Percentiles rank a stretch among this genome's conserved stretches.
These are phyloP conservation scores for Porcisia deanei DNA, from an alignment of 208 protist species.

Conservation along the genomic window DNA sequence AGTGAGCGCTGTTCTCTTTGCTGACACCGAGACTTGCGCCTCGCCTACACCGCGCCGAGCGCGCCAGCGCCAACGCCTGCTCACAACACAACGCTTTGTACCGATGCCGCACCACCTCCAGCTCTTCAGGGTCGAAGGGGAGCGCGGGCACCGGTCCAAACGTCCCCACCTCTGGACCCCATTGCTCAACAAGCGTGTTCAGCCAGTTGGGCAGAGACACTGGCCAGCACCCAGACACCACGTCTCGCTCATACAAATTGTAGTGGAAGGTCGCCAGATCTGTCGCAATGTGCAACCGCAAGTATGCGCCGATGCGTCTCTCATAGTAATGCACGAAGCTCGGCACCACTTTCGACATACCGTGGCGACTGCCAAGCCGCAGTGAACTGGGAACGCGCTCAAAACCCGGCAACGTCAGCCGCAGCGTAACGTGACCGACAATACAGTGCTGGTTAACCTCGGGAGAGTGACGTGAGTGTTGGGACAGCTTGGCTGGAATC, in stretches of 20 bases:
- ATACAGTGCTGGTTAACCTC: slow-evolving; percentile 30
- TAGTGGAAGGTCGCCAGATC: slow-evolving; percentile 70
- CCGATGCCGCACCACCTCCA: slow-evolving; percentile 25
- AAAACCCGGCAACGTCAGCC: slow-evolving; percentile 65
- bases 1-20: not conserved
- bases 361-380: slow-evolving; percentile 36
- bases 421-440: slow-evolving; percentile 62
- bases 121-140: slow-evolving; percentile 44
- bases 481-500: slow-evolving; percentile 7
- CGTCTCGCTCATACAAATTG: slow-evolving; percentile 76
- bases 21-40: not conserved
- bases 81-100: slow-evolving; percentile 17
- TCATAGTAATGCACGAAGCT: slow-evolving; percentile 73
- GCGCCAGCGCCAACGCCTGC: slow-evolving; percentile 24
- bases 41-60: not conserved
- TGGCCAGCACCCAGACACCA: slow-evolving; percentile 66
- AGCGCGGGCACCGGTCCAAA: slow-evolving; percentile 49
- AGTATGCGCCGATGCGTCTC: slow-evolving; percentile 56
- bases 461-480: slow-evolving; percentile 8
- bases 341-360: slow-evolving; percentile 41
- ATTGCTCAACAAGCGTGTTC: slow-evolving; percentile 49
- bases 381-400: slow-evolving; percentile 57
- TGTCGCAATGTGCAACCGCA: slow-evolving; percentile 42
- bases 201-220: slow-evolving; percentile 65
- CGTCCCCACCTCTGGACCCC: slow-evolving; percentile 39